phyloP scores from a whole-genome alignment of 352 stramenopile genomes.

The Globisporangium recalcitrans region DNA sequence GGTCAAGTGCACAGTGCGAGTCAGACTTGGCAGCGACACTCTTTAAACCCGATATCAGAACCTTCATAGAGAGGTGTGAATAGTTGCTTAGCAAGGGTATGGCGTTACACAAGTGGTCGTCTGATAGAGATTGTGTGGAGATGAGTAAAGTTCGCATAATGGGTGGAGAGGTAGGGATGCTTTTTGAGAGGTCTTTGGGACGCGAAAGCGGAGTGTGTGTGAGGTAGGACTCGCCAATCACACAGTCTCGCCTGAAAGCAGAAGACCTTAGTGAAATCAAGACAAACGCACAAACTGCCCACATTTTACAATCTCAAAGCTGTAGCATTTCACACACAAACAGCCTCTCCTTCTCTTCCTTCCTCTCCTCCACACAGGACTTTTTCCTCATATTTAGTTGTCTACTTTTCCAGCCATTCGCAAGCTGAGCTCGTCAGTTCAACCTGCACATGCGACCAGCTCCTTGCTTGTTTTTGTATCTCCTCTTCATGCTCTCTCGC shows the following conservation, averaged over 20 bases:
- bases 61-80: too few species aligned
- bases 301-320: background rate
- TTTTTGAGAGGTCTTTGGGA: background rate
- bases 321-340: background rate
- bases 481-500: background rate
- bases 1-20: constrained; percentile 8
- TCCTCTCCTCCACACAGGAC: background rate
- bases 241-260: background rate
- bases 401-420: background rate
- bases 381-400: too few species aligned
- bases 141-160: background rate
- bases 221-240: background rate
- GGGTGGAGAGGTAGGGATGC: background rate
- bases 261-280: background rate
- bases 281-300: background rate
- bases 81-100: background rate
- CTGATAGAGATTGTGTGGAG: background rate
- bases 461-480: background rate
- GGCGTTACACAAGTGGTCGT: background rate
- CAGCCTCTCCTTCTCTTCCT: background rate
- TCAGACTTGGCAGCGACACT: background rate
- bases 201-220: background rate
- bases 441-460: background rate
- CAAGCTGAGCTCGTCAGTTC: background rate
- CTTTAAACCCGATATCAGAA: too few species aligned